These are phyloP conservation scores for Raffaelea deltoideospora DNA, from an alignment of 2,329 filamentous ascomycete genomes.

Conservation along the genomic window DNA sequence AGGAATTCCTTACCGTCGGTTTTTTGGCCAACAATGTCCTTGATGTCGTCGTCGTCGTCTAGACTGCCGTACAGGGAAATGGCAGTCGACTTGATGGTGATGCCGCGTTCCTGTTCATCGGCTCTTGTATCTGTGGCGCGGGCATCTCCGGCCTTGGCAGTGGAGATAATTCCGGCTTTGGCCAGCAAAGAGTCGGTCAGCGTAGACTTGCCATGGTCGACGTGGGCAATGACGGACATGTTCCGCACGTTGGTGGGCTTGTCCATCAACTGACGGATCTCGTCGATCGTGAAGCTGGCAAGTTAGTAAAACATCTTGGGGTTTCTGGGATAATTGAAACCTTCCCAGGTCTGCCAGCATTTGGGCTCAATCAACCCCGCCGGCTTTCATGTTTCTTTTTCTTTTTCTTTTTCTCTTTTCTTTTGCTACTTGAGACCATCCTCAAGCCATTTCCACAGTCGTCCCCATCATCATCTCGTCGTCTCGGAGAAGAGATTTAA, in stretches of 20 bases:
- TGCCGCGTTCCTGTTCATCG: slow-evolving; percentile 99
- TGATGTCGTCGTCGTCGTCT: slow-evolving; percentile 67
- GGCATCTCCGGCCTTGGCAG: slow-evolving; percentile 88
- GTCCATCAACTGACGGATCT: slow-evolving; percentile 68
- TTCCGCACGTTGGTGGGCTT: slow-evolving; percentile 45
- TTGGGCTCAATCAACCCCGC: too few relatives aligned
- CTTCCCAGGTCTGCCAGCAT: too few relatives aligned
- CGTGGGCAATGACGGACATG: slow-evolving; percentile 93
- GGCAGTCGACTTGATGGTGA: slow-evolving; percentile 99
- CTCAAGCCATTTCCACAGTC: neutral
- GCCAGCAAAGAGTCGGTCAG: slow-evolving; percentile 98
- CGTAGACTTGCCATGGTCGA: slow-evolving; percentile 99
- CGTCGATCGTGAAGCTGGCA: slow-evolving; percentile 90
- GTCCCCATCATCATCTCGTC: slow-evolving; percentile 7
- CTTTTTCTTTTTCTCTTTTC: neutral
- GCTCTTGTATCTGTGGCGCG: slow-evolving; percentile 94
- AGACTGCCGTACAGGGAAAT: slow-evolving; percentile 94
- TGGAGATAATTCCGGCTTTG: slow-evolving; percentile 98
- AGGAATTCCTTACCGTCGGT: slow-evolving; percentile 91
- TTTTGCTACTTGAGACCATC: neutral
- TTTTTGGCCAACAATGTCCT: slow-evolving; percentile 83
- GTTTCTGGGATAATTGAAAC: too few relatives aligned
- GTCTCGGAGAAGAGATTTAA: slow-evolving; percentile 13
- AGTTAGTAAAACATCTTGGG: slow-evolving; percentile 19
- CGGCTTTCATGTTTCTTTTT: neutral